Evolutionary conservation across 768 basidiomycete species (phyloP), one percentile per base, ranked within the genome.

Genomic region (Hygrophoropsis aurantiaca): DNA sequence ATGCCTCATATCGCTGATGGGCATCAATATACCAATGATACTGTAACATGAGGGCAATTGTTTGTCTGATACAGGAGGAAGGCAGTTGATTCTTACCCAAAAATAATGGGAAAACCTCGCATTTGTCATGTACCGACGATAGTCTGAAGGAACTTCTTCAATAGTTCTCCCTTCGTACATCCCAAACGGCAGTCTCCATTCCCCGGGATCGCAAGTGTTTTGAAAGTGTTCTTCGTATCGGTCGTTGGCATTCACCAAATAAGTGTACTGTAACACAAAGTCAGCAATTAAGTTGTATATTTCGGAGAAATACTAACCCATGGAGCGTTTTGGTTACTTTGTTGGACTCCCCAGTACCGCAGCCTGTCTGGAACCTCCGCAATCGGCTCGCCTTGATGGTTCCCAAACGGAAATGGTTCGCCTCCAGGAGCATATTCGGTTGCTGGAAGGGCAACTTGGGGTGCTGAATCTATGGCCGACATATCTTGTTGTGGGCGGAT

Each of bases 281-380:
- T 30, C n/a, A n/a, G n/a, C n/a, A n/a, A n/a, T n/a, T n/a, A 1
- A 23, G 4, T 39, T 21, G 27, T 20, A 1, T 3, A 18, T 16
- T n/a, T n/a, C n/a, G n/a, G n/a, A n/a, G n/a, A n/a, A n/a, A n/a
- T 5, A 19, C 59, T 52, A 30, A 63, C 60, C 53, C 53, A 61
- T 5, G n/a, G 8, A 3, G 1, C 3, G 3, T 18, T 11, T 42
- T 42, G 41, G 0, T 20, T 32, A 6, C 27, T 15, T 11, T 42
- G 37, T 11, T 24, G 18, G 25, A 42, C 26, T 11, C 1, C 41
- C 58, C 61, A 60, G 25, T 36, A 3, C 13, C 56, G 52, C 2
- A 19, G 5, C 1, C 1, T 4, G 13, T 40, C 50, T 0, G 44
- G 5, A 2, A 53, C 37, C 18, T 48, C 23, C 0, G 46, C 40